Conservation (phyloP, 805 yeast genomes). For the Isabelozyma pseudorhagii region DNA sequence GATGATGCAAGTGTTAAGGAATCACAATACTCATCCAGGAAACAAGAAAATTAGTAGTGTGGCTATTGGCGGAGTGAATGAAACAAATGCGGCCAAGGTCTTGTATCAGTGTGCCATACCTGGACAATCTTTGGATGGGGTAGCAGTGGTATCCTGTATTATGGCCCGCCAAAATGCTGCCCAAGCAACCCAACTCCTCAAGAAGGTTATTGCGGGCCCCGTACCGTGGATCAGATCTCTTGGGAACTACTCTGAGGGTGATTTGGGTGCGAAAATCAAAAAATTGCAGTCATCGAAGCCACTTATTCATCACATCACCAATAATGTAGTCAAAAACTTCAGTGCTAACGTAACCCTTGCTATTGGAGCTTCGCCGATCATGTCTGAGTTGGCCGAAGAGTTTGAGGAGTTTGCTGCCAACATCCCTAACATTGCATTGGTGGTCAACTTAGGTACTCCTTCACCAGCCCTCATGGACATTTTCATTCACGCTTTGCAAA, state of each 20-base stretch:
- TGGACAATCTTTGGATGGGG: constrained; percentile 63
- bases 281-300: constrained; percentile 41
- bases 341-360: constrained; percentile 86
- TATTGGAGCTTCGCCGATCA: constrained; percentile 81
- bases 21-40: constrained; percentile 17
- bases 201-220: constrained; percentile 22
- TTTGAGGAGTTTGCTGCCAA: constrained; percentile 57
- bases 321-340: constrained; percentile 82
- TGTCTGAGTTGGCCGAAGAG: constrained; percentile 75
- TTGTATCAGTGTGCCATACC: constrained; percentile 46
- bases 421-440: constrained; percentile 51
- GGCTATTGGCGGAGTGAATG: constrained; percentile 78
- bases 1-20: constrained; percentile 44
- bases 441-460: constrained; percentile 77
- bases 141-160: constrained; percentile 84
- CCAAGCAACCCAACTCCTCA: constrained; percentile 43
- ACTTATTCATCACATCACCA: constrained; percentile 83
- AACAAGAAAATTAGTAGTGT: constrained; percentile 51
- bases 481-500: constrained; percentile 49
- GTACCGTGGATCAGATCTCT: constrained; percentile 15
- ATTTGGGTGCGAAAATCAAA: constrained; percentile 2
- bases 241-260: neutral
- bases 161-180: constrained; percentile 62
- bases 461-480: constrained; percentile 40
- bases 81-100: constrained; percentile 57